Evolutionary conservation across 805 yeast species (phyloP).

Genomic region (Starmerella apicola): DNA sequence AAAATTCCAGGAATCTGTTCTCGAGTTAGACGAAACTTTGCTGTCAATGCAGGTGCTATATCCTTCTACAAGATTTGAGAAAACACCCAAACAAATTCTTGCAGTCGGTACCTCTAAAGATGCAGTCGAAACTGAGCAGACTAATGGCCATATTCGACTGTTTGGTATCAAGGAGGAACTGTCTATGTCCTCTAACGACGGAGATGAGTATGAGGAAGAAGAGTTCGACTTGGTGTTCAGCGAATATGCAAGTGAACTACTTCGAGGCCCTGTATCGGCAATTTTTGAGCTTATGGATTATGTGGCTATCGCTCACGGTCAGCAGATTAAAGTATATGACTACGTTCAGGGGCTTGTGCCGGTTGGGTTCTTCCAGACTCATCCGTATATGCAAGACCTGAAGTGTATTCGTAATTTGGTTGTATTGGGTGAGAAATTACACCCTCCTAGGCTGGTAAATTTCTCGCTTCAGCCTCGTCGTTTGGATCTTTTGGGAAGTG

Average conservation of each 20-base stretch:
- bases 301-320: conserved; percentile 76
- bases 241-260: conserved; percentile 38
- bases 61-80: too few relatives aligned
- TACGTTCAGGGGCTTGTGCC: conserved; percentile 77
- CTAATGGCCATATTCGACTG: conserved; percentile 65
- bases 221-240: conserved; percentile 1
- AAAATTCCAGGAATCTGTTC: neutral
- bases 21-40: conserved; percentile 11
- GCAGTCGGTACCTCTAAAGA: conserved; percentile 68
- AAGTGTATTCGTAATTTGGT: conserved; percentile 74
- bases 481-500: conserved; percentile 67
- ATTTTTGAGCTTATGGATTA: conserved; percentile 73
- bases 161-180: conserved; percentile 22
- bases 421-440: conserved; percentile 68
- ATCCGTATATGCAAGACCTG: conserved; percentile 63
- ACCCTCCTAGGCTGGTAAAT: conserved; percentile 69
- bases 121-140: conserved; percentile 67
- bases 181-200: neutral
- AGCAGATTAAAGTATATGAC: conserved; percentile 64
- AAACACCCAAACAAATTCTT: conserved; percentile 44
- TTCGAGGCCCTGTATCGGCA: conserved; percentile 73
- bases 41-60: conserved; percentile 2
- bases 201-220: neutral
- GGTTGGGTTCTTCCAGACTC: conserved; percentile 85
- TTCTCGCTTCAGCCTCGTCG: conserved; percentile 93